Conservation (phyloP, 768 basidiomycete species). For the Imleria badia region DNA sequence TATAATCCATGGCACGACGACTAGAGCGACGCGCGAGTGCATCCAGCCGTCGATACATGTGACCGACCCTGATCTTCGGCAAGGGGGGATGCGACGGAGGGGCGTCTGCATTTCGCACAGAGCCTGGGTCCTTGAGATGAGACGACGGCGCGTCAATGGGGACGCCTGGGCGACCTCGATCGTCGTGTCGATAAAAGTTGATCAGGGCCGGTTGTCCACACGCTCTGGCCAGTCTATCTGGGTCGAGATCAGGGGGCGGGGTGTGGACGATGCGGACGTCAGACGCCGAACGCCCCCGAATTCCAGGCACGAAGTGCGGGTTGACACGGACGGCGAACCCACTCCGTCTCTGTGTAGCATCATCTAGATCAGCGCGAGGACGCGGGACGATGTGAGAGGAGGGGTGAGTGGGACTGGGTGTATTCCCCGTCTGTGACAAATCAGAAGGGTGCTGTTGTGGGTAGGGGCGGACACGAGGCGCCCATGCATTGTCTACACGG, state of each 20-base stretch:
- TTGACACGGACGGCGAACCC: conserved; percentile 15
- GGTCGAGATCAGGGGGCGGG: conserved; percentile 29
- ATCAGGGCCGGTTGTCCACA: conserved; percentile 22
- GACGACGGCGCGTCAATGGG: neutral
- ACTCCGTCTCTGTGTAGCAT: conserved; percentile 8
- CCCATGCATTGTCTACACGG: conserved; percentile 20
- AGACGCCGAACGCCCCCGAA: conserved; percentile 23
- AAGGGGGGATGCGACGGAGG: conserved; percentile 5
- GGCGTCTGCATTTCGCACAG: neutral
- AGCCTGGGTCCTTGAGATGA: neutral
- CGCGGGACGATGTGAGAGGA: conserved; percentile 14
- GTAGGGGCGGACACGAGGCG: conserved; percentile 21
- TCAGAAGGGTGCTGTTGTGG: conserved; percentile 12
- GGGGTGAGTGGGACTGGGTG: neutral
- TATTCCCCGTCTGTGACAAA: neutral
- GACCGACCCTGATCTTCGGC: conserved; percentile 20
- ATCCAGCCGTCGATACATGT: conserved; percentile 29
- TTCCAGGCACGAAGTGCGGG: conserved; percentile 9
- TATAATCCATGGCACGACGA: conserved; percentile 29
- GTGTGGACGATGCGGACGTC: conserved; percentile 20
- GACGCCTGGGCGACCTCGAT: neutral
- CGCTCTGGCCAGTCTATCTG: conserved; percentile 30
- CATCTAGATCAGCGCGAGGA: conserved; percentile 12
- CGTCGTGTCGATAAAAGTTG: conserved; percentile 7
- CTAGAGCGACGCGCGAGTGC: conserved; percentile 20